phyloP scores from a whole-genome alignment of 108 stramenopile genomes.

The Parietichytrium sp. region DNA sequence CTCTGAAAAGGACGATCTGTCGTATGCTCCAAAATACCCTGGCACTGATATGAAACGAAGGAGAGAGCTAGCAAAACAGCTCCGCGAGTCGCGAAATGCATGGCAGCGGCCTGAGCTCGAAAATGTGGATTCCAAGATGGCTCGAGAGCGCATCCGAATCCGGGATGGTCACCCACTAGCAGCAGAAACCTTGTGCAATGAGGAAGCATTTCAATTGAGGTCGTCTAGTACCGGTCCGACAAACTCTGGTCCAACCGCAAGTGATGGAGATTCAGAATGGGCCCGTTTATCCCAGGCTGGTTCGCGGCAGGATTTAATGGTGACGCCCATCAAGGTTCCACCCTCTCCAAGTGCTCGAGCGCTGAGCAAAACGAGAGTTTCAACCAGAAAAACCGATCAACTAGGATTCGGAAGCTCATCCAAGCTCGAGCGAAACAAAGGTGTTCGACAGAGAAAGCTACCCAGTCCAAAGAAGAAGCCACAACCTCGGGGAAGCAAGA shows the following conservation, averaged over 20 bases:
- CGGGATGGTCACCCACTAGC: constrained; percentile 1
- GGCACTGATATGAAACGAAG: constrained; percentile 10
- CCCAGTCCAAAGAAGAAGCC: neutral
- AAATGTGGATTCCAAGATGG: neutral
- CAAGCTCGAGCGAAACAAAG: constrained; percentile 29
- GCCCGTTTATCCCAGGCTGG: neutral
- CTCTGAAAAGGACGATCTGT: too few relatives aligned
- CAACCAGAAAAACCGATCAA: neutral
- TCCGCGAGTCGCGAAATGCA: neutral
- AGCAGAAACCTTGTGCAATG: neutral
- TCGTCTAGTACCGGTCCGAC: neutral
- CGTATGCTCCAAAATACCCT: constrained; percentile 18
- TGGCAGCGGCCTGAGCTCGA: constrained; percentile 31
- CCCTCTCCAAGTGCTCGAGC: neutral
- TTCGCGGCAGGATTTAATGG: neutral
- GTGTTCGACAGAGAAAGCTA: neutral
- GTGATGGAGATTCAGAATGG: neutral
- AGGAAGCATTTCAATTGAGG: neutral
- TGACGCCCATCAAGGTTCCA: constrained; percentile 26
- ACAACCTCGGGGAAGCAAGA: neutral
- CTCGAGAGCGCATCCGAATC: neutral
- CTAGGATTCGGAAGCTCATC: neutral
- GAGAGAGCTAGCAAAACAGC: neutral
- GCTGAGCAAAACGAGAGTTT: neutral
- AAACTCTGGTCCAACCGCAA: neutral